These are phyloP conservation scores for Wickerhamiella australiensis DNA, from an alignment of 805 yeast species.

Conservation along the genomic window DNA sequence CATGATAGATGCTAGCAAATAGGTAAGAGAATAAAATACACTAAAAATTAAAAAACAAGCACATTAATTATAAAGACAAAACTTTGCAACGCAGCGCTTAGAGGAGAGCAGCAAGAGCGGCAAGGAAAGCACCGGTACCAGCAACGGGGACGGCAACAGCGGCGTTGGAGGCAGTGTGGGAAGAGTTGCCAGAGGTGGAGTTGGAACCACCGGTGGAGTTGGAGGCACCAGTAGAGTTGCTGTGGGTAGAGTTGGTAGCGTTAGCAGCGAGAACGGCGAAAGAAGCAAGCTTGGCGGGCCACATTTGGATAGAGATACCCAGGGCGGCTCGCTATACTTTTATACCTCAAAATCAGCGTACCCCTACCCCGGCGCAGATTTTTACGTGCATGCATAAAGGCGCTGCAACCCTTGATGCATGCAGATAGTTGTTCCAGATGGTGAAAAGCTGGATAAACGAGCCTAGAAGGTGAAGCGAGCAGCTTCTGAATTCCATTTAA, in stretches of 20 bases:
- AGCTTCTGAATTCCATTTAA: too few relatives aligned
- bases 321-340: neutral
- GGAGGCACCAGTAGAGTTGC: constrained; percentile 5
- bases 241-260: constrained; percentile 4
- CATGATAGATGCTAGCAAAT: too few relatives aligned
- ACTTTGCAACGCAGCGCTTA: neutral
- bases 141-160: constrained; percentile 12
- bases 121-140: constrained; percentile 12
- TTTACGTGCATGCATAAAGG: constrained; percentile 5
- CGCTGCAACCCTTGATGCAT: neutral
- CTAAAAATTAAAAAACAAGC: neutral
- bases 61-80: neutral
- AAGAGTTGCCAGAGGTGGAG: neutral
- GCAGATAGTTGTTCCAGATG: neutral
- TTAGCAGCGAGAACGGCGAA: constrained; percentile 10
- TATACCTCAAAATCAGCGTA: neutral
- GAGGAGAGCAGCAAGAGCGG: constrained; percentile 11
- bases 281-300: constrained; percentile 10
- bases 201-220: neutral
- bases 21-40: neutral
- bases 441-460: too few relatives aligned
- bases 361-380: neutral
- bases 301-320: constrained; percentile 4
- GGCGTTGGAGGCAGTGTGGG: neutral
- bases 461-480: too few relatives aligned